These are phyloP conservation scores for Penicillium glabrum DNA, from an alignment of 2,329 filamentous ascomycete genomes.

Conservation along the genomic window DNA sequence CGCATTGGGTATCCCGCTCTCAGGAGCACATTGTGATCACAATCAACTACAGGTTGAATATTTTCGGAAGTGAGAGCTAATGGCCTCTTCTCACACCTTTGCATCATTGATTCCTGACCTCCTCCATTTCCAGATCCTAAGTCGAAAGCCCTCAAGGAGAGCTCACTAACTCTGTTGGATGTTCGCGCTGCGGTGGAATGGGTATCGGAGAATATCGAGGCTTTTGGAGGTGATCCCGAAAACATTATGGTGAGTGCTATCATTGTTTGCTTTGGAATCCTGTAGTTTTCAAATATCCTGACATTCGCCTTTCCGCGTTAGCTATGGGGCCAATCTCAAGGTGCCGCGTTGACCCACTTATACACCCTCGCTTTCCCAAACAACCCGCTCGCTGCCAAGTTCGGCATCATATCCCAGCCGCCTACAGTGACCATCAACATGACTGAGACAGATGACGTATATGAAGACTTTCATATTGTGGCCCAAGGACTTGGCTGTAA, in stretches of 20 bases:
- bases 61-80: slow-evolving; percentile 19
- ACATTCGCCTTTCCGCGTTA: not conserved
- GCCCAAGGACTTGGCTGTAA: slow-evolving; percentile 29
- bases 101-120: not conserved
- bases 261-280: not conserved
- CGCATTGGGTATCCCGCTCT: slow-evolving; percentile 39
- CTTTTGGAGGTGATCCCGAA: slow-evolving; percentile 34
- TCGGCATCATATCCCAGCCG: slow-evolving; percentile 15
- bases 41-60: slow-evolving; percentile 30
- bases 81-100: not conserved
- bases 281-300: not conserved
- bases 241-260: slow-evolving; percentile 22
- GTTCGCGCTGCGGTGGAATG: slow-evolving; percentile 28
- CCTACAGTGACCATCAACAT: slow-evolving; percentile 4
- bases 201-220: slow-evolving; percentile 34
- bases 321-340: slow-evolving; percentile 28
- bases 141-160: slow-evolving; percentile 23
- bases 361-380: slow-evolving; percentile 26
- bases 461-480: slow-evolving; percentile 31
- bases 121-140: slow-evolving; percentile 8
- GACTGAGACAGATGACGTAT: slow-evolving; percentile 10
- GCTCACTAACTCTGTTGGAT: slow-evolving; percentile 17
- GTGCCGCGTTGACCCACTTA: slow-evolving; percentile 19
- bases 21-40: slow-evolving; percentile 46
- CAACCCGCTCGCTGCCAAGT: slow-evolving; percentile 21